Percentiles rank a stretch among this genome's conserved stretches.
Conservation (phyloP, 306 rosid species). For the Acacia confusa region DNA sequence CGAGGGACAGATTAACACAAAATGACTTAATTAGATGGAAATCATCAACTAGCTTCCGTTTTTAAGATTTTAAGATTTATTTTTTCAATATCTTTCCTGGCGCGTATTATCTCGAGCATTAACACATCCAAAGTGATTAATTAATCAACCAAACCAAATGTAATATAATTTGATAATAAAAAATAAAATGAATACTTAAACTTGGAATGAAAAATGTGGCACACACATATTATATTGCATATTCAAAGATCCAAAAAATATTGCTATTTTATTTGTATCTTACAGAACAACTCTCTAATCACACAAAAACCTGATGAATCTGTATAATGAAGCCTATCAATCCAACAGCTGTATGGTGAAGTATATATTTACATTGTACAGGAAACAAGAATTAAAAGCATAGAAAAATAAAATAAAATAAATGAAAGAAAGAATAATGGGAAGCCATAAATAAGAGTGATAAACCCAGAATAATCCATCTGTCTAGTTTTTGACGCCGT, state of each 20-base stretch:
- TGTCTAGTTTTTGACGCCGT: conserved; percentile 51
- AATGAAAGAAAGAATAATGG: not conserved
- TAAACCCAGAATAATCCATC: not conserved
- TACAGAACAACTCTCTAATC: not conserved
- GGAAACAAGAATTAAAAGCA: not conserved
- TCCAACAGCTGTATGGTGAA: not conserved
- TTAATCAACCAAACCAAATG: not conserved
- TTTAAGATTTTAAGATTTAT: too few relatives aligned
- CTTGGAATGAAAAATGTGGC: not conserved
- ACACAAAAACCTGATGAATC: not conserved
- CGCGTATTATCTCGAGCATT: not conserved
- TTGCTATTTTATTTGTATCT: not conserved
- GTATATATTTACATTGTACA: conserved; percentile 24
- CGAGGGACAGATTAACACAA: too few relatives aligned
- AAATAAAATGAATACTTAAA: not conserved
- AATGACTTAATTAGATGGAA: too few relatives aligned
- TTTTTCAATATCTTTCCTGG: not conserved
- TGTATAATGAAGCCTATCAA: not conserved
- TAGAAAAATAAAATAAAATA: not conserved
- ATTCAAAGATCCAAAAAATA: not conserved
- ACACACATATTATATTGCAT: too few relatives aligned
- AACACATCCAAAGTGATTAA: not conserved
- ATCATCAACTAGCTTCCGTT: too few relatives aligned
- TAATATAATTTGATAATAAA: not conserved
- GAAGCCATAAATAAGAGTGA: not conserved